Evolutionary conservation across 192 early-diverging fungal genomes (phyloP).

Genomic region (Coemansia guatemalensis): DNA sequence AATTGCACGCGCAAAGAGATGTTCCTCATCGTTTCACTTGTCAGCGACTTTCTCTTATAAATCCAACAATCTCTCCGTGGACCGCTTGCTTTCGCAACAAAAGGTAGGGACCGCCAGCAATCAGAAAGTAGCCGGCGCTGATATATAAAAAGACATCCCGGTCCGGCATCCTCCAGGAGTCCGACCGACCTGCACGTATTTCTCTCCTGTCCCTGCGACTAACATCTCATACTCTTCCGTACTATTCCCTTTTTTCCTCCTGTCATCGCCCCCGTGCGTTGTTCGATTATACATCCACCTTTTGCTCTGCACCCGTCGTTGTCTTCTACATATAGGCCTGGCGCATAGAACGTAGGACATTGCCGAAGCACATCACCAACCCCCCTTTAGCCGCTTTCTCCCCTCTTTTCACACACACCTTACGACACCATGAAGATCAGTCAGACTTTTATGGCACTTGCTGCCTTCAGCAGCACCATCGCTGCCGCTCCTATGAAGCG

Average conservation of each 20-base stretch:
- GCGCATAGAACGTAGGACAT: conserved; percentile 50
- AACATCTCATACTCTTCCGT: conserved; percentile 14
- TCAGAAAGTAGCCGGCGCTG: neutral
- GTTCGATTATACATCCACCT: conserved; percentile 14
- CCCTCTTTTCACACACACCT: conserved; percentile 29
- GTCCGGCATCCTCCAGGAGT: conserved; percentile 17
- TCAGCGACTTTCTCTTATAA: conserved; percentile 42
- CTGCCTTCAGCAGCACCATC: conserved; percentile 49
- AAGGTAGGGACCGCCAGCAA: conserved; percentile 25
- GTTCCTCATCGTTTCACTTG: conserved; percentile 39
- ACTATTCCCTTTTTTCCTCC: conserved; percentile 11
- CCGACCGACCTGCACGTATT: neutral
- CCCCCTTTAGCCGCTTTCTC: conserved; percentile 8
- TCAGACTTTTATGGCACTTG: conserved; percentile 52
- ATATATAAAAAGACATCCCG: conserved; percentile 23
- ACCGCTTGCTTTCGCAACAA: conserved; percentile 40
- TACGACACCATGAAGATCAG: conserved; percentile 55
- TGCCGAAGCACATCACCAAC: conserved; percentile 23
- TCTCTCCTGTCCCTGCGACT: conserved; percentile 20
- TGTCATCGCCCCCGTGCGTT: neutral
- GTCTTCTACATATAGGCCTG: conserved; percentile 41
- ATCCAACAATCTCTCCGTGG: conserved; percentile 15
- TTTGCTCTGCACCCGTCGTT: conserved; percentile 7
- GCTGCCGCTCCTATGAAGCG: conserved; percentile 48
- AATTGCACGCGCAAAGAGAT: conserved; percentile 28